Conservation (phyloP, 2,329 filamentous ascomycete genomes). For the Ophiostoma sp. region DNA sequence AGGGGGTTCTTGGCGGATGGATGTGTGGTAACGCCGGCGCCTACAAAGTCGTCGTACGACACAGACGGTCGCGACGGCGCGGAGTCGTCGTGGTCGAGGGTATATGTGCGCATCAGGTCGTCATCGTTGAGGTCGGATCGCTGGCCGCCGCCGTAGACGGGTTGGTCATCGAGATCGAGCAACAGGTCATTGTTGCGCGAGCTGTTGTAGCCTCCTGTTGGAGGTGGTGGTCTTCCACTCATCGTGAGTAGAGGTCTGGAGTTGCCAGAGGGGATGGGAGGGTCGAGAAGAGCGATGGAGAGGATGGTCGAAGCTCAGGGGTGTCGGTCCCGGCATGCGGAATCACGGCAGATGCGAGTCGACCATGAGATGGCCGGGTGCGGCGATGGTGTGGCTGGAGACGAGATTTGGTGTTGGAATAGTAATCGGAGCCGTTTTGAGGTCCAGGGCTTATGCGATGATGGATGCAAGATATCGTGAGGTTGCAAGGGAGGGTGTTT, state of each 20-base stretch:
- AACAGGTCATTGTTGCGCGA: slow-evolving; percentile 57
- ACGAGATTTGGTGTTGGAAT: not conserved
- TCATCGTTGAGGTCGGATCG: slow-evolving; percentile 66
- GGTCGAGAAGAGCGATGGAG: slow-evolving; percentile 21
- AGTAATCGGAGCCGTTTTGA: not conserved
- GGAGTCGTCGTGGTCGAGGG: slow-evolving; percentile 56
- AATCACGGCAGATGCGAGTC: slow-evolving; percentile 24
- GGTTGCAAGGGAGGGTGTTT: slow-evolving; percentile 14
- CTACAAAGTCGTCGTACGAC: slow-evolving; percentile 93
- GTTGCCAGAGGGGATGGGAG: slow-evolving; percentile 27
- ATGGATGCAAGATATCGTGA: not conserved
- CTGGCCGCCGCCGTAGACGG: slow-evolving; percentile 69
- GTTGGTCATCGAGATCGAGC: slow-evolving; percentile 67
- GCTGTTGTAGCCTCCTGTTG: slow-evolving; percentile 42
- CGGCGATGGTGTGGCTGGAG: slow-evolving; percentile 1
- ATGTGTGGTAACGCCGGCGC: slow-evolving; percentile 52
- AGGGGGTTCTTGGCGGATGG: slow-evolving; percentile 22
- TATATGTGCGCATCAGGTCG: slow-evolving; percentile 68
- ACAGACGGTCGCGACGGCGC: slow-evolving; percentile 70
- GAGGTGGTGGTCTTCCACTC: slow-evolving; percentile 53
- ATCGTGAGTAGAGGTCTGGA: slow-evolving; percentile 35
- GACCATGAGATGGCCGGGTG: slow-evolving; percentile 22
- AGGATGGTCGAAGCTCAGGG: slow-evolving; percentile 26
- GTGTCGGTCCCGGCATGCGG: slow-evolving; percentile 33
- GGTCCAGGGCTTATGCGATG: too few species aligned